phyloP scores from a whole-genome alignment of 192 early-diverging fungal species.

The Glomus cerebriforme region DNA sequence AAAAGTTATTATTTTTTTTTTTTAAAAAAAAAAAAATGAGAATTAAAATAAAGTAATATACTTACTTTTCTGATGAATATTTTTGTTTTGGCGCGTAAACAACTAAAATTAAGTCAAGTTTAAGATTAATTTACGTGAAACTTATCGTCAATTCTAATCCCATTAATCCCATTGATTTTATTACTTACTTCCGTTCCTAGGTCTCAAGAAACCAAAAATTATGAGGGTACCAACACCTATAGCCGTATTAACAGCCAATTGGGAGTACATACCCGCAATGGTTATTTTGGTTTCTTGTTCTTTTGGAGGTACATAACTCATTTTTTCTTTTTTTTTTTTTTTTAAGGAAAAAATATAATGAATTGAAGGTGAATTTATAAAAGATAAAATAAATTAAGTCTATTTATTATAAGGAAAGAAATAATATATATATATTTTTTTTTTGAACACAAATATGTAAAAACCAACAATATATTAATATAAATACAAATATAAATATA shows the following conservation, averaged over 20 bases:
- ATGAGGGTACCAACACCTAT: slow-evolving; percentile 55
- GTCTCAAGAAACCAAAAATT: slow-evolving; percentile 59
- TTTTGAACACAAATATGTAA: no score
- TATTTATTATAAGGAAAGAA: no score
- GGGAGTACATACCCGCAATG: slow-evolving; percentile 59
- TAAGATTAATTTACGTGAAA: neutral
- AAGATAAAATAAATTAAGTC: no score
- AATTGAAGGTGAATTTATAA: no score
- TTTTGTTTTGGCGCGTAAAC: slow-evolving; percentile 56
- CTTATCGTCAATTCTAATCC: no score
- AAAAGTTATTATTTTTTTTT: neutral
- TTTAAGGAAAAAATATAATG: neutral
- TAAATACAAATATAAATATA: no score
- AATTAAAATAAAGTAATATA: neutral
- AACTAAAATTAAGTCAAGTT: slow-evolving; percentile 29
- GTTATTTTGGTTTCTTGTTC: slow-evolving; percentile 10
- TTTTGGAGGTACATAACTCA: neutral
- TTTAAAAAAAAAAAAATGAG: neutral
- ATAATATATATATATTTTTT: no score
- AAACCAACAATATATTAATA: no score
- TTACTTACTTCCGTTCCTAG: slow-evolving; percentile 59
- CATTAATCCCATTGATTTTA: slow-evolving; percentile 28
- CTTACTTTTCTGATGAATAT: slow-evolving; percentile 41
- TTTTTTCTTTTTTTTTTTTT: no score
- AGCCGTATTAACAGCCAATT: slow-evolving; percentile 63